Evolutionary conservation across 1,284 basidiomycete genomes (phyloP).

Genomic region (Fistulinella cinereoalba): DNA sequence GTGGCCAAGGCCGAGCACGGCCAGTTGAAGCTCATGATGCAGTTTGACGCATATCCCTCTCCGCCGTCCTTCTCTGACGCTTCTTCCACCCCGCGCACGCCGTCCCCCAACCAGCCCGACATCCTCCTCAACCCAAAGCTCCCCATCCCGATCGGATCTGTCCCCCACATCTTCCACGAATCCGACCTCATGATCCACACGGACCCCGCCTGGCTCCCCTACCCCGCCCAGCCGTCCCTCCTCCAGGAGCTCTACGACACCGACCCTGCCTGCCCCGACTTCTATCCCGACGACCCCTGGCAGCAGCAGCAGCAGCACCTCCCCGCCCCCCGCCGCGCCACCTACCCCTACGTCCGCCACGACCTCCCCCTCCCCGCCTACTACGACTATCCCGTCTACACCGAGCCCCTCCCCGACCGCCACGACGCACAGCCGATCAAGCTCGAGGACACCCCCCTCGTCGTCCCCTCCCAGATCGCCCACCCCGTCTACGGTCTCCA

Average conservation of each 20-base stretch:
- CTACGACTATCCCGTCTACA: conserved; percentile 29
- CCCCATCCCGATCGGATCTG: conserved; percentile 45
- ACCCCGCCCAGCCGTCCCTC: conserved; percentile 47
- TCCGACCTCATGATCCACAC: conserved; percentile 38
- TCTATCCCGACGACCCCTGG: conserved; percentile 40
- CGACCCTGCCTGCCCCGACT: conserved; percentile 31
- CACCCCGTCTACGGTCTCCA: conserved; percentile 27
- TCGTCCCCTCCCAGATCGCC: conserved; percentile 57
- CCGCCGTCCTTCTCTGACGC: conserved; percentile 50
- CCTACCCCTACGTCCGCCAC: conserved; percentile 69
- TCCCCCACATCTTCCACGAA: conserved; percentile 52
- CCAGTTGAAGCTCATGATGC: too few relatives aligned
- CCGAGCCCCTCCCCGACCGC: conserved; percentile 32
- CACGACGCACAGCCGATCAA: conserved; percentile 49
- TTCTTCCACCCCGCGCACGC: conserved; percentile 63
- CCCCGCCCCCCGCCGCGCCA: conserved; percentile 57
- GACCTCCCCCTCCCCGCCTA: conserved; percentile 47
- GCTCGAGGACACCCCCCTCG: conserved; percentile 58
- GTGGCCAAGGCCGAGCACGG: conserved; percentile 11
- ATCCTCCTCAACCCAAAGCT: conserved; percentile 40
- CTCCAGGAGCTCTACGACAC: conserved; percentile 68
- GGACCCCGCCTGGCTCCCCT: conserved; percentile 29
- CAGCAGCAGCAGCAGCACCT: conserved; percentile 43
- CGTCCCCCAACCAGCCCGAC: conserved; percentile 55
- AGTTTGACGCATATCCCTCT: conserved; percentile 63